Evolutionary conservation across 345 rosid species (phyloP).

Genomic region (Citrus sinensis): DNA sequence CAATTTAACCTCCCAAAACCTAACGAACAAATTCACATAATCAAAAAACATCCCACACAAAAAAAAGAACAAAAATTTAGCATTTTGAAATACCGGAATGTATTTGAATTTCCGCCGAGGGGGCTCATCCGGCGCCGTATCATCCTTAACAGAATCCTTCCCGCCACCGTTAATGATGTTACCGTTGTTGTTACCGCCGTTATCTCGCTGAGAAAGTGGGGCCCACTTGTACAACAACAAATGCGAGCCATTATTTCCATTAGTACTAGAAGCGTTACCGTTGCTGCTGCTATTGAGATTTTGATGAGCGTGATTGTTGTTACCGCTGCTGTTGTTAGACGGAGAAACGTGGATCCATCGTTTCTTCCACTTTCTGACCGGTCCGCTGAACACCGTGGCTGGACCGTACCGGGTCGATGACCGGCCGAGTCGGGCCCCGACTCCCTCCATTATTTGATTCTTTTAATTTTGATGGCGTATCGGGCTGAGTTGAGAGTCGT

Average conservation of each 20-base stretch:
- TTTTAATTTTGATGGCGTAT: not conserved
- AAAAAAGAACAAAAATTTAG: not conserved
- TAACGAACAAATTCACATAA: not conserved
- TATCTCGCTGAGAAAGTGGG: conserved; percentile 51
- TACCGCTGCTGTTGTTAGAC: conserved; percentile 31
- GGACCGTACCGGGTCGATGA: conserved; percentile 98
- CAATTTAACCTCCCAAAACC: not conserved
- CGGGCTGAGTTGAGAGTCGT: not conserved
- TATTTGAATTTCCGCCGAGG: conserved; percentile 85
- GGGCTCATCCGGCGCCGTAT: conserved; percentile 42
- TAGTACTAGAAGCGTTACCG: conserved; percentile 33
- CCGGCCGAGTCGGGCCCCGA: conserved; percentile 92
- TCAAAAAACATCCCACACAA: not conserved
- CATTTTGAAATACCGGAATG: conserved; percentile 61
- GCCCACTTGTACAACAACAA: conserved; percentile 88
- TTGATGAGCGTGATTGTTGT: conserved; percentile 21
- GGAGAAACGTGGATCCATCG: conserved; percentile 85
- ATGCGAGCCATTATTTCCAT: conserved; percentile 63
- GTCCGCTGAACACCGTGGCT: conserved; percentile 89
- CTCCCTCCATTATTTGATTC: conserved; percentile 76
- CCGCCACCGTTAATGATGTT: conserved; percentile 25
- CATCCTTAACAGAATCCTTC: conserved; percentile 35
- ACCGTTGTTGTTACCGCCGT: conserved; percentile 10
- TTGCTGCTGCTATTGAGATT: conserved; percentile 14
- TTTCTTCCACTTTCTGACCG: conserved; percentile 98